Base-by-base conservation (phyloP, 2,329 filamentous ascomycete species). In the Botrytis deweyae region DNA sequence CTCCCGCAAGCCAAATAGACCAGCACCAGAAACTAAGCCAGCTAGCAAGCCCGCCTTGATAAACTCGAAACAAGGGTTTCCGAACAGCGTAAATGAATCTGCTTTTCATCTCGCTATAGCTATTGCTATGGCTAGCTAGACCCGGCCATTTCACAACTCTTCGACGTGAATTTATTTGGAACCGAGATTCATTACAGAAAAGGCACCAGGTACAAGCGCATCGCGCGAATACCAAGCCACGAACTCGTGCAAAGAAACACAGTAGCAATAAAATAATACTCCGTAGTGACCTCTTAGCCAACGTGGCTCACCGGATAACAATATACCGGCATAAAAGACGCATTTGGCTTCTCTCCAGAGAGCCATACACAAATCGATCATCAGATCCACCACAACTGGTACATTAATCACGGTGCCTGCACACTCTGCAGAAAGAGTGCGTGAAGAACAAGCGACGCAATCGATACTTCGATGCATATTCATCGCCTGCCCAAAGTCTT, bases 371-470 rank as follows among this genome's bases (percentile, higher is more conserved):
- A 55, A 25, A 58, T 68, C n/a, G 66, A 68, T 68, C 65, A 58
- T 18, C 22, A 25, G 49, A 12, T 38, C n/a, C n/a, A 10, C n/a
- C 58, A 22, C 33, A 2, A 55, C 29, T 68, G 66, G 49, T 16
- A 29, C 36, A 40, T 36, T 42, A 16, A 68, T 10, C 36, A 58
- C n/a, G 4, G 25, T 55, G 25, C 4, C n/a, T n/a, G n/a, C 38
- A 33, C 16, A 42, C 38, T 29, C 33, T 38, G 8, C 38, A 33
- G 36, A 9, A 42, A 33, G 6, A 0, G 55, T n/a, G 14, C n/a
- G 38, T 33, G 49, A 52, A 68, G 46, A 49, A 58, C 65, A 55
- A 55, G 65, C 38, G n/a, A 68, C 49, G 25, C 49, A 55, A 68
- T 68, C 36, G 66, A 58, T 58, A 42, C 49, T 42, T 58, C 65